A percentile compares a stretch with the other conserved stretches of the same genome.
Evolutionary conservation across 2,329 filamentous ascomycete genomes (phyloP).

Genomic region (Penicillium corylophilum): DNA sequence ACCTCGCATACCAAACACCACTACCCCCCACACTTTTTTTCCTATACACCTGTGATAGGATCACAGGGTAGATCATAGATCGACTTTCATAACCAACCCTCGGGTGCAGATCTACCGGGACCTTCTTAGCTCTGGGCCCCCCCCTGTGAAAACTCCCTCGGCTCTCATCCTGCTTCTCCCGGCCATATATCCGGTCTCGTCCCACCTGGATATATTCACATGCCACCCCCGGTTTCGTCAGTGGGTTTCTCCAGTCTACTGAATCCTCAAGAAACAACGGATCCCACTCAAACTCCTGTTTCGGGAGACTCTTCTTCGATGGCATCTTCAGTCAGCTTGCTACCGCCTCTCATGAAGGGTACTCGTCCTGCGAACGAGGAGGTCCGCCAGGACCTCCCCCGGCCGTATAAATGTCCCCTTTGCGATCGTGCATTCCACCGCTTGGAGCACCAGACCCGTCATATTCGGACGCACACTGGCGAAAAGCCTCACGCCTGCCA

Average conservation of each 20-base stretch:
- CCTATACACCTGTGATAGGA: neutral
- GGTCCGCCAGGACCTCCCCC: slow-evolving; percentile 74
- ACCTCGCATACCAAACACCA: slow-evolving; percentile 7
- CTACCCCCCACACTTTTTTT: neutral
- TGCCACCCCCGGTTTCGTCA: slow-evolving; percentile 72
- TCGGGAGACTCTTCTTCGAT: slow-evolving; percentile 35
- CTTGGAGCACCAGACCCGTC: slow-evolving; percentile 85
- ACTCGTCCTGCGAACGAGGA: slow-evolving; percentile 60
- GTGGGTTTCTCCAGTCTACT: slow-evolving; percentile 75
- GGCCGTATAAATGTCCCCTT: slow-evolving; percentile 96
- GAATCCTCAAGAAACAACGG: slow-evolving; percentile 55
- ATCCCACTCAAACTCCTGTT: slow-evolving; percentile 22
- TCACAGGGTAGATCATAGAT: slow-evolving; percentile 6
- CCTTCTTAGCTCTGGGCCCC: slow-evolving; percentile 24
- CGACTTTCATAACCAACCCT: slow-evolving; percentile 14
- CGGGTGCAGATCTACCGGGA: slow-evolving; percentile 30
- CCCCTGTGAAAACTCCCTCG: slow-evolving; percentile 26
- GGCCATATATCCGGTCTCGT: slow-evolving; percentile 17
- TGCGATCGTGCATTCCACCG: slow-evolving; percentile 99
- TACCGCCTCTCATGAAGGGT: slow-evolving; percentile 47
- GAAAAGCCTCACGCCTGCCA: slow-evolving; percentile 97
- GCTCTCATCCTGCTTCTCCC: slow-evolving; percentile 13
- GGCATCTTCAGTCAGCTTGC: slow-evolving; percentile 45
- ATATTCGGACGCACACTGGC: slow-evolving; percentile 95
- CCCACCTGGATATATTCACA: slow-evolving; percentile 52